Evolutionary conservation across 768 basidiomycete genomes (phyloP), one percentile per base, ranked within the genome.

Genomic region (Trametes cinnabarina): DNA sequence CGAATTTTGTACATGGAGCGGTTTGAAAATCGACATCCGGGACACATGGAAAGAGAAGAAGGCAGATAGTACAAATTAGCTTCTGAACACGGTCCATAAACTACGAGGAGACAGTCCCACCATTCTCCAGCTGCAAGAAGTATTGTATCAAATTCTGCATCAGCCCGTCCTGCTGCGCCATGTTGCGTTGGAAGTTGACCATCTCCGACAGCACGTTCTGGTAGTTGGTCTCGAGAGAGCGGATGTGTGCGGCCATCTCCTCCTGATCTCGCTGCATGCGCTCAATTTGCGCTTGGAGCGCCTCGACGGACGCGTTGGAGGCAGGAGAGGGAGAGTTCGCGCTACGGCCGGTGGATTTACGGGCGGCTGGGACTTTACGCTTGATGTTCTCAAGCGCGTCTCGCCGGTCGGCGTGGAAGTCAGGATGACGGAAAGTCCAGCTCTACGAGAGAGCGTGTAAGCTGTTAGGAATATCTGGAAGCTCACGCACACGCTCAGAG

Each of bases 91-190:
- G 20, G 20, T 41, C 47, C 40, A 53, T 53, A 49, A 39, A 63
- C 61, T 62, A 61, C 51, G 61, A 71, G 51, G 67, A 65, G 63
- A 63, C 60, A 61, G 66, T 73, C 78, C 71, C 69, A 80, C 80
- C 79, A 61, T 77, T 78, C 73, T 91, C 90, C 61, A 81, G 73
- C 63, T 87, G 84, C 64, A 94, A 74, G 71, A 91, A 88, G 74
- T 90, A 91, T 57, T 87, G 84, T 64, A 94, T 86, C 58, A 94
- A 68, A 64, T 82, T 84, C 72, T 92, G 88, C 83, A 92, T 87
- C 53, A 93, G 70, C 40, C 83, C 84, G 64, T 95, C 93, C 76
- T 93, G 91, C 72, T 92, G 87, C 30, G 87, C 88, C 83, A 87
- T 83, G 63, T 82, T 84, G 58, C 82, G 74, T 72, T 88, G 87